Percentiles rank a stretch among this genome's conserved stretches.
Conservation (phyloP, 176 grass and related monocot species). For the Raddia distichophylla region DNA sequence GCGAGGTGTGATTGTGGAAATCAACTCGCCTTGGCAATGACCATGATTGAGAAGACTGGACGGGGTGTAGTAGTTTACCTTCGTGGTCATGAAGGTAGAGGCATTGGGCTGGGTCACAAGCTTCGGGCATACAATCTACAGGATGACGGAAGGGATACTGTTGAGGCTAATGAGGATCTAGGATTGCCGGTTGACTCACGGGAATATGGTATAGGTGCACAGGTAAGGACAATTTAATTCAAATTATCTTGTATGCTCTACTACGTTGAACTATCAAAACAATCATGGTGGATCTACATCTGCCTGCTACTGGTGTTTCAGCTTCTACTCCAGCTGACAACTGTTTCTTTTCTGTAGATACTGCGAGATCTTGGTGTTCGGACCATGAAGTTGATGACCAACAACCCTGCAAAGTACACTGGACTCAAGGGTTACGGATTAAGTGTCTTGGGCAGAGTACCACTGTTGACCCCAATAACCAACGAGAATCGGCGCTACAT, state of each 20-base stretch:
- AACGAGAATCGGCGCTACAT: slow-evolving; percentile 85
- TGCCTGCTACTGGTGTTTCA: neutral
- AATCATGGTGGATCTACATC: slow-evolving; percentile 1
- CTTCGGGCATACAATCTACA: slow-evolving; percentile 88
- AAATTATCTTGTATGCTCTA: slow-evolving; percentile 3
- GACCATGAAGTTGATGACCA: slow-evolving; percentile 89
- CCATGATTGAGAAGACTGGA: slow-evolving; percentile 84
- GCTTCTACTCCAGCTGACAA: slow-evolving; percentile 21
- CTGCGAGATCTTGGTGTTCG: slow-evolving; percentile 84
- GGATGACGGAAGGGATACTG: slow-evolving; percentile 85
- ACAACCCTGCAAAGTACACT: slow-evolving; percentile 83
- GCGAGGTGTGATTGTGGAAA: slow-evolving; percentile 83
- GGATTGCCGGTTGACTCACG: slow-evolving; percentile 90
- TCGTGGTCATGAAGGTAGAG: slow-evolving; percentile 93
- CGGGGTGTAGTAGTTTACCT: slow-evolving; percentile 88
- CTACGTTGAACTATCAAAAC: slow-evolving; percentile 4
- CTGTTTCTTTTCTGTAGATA: slow-evolving; percentile 55
- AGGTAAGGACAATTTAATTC: slow-evolving; percentile 51
- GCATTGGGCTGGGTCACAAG: slow-evolving; percentile 92
- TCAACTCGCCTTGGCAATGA: slow-evolving; percentile 79
- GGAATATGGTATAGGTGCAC: slow-evolving; percentile 85
- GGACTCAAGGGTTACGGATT: slow-evolving; percentile 94
- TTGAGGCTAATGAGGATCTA: slow-evolving; percentile 93
- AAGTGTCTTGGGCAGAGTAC: slow-evolving; percentile 75
- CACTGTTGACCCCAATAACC: slow-evolving; percentile 87